Evolutionary conservation across 768 basidiomycete species (phyloP).

Genomic region (Suillus tomentosus): DNA sequence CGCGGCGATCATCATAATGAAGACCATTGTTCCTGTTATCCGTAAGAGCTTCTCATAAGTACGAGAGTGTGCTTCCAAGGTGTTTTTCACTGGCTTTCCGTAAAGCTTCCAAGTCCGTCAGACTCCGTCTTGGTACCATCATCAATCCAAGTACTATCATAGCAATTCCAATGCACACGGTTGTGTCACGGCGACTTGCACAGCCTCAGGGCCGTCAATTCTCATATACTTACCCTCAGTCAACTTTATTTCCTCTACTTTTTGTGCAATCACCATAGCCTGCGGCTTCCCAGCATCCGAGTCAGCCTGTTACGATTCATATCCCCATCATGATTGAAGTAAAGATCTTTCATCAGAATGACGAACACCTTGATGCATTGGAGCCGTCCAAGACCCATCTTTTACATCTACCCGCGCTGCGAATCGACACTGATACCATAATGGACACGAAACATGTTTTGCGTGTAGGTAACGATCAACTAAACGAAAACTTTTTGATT

Average conservation of each 20-base stretch:
- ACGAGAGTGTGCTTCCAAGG: not conserved
- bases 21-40: not conserved
- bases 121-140: not conserved
- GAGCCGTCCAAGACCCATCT: constrained; percentile 3
- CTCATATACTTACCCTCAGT: constrained; percentile 13
- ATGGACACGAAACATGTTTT: constrained; percentile 16
- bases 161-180: not conserved
- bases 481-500: constrained; percentile 1
- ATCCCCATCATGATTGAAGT: constrained; percentile 29
- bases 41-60: not conserved
- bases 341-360: constrained; percentile 27
- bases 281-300: constrained; percentile 8
- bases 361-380: constrained; percentile 22
- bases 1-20: not conserved
- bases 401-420: constrained; percentile 19
- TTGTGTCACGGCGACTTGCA: constrained; percentile 7
- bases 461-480: constrained; percentile 9
- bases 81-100: not conserved
- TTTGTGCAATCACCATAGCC: not conserved
- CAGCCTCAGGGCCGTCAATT: constrained; percentile 4
- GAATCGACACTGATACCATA: constrained; percentile 19
- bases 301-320: constrained; percentile 15
- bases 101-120: constrained; percentile 7
- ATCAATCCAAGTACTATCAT: not conserved
- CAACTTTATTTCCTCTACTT: constrained; percentile 25